A percentile compares a stretch with the other conserved stretches of the same genome.
Evolutionary conservation across 805 yeast genomes (phyloP).

Genomic region (Kregervanrija fluxuum): DNA sequence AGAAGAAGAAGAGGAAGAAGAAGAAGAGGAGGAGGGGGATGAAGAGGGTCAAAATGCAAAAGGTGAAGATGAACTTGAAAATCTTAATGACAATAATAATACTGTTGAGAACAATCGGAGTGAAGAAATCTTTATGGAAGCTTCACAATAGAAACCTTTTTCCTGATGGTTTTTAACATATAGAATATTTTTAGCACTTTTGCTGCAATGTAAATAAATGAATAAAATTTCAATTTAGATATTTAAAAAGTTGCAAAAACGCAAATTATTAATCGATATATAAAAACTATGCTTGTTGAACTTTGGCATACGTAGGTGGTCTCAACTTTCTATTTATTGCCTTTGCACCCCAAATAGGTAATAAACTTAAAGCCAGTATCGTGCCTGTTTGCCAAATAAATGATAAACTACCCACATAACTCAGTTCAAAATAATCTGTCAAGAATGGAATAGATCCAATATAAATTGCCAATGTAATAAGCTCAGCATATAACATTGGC

Average conservation of each 20-base stretch:
- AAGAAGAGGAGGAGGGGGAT: neutral
- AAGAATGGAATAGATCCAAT: constrained; percentile 77
- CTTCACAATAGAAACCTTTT: too few relatives aligned
- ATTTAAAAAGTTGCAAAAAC: too few relatives aligned
- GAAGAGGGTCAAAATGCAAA: neutral
- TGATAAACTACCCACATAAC: constrained; percentile 45
- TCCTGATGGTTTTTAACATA: too few relatives aligned
- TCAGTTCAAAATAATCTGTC: constrained; percentile 76
- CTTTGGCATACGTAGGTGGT: constrained; percentile 97
- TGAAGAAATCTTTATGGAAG: too few relatives aligned
- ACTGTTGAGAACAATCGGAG: too few relatives aligned
- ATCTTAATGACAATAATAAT: too few relatives aligned
- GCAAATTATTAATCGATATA: neutral
- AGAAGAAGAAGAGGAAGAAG: constrained; percentile 1
- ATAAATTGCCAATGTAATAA: constrained; percentile 61
- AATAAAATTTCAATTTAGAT: too few relatives aligned
- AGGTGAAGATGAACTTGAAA: neutral
- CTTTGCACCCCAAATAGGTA: constrained; percentile 88
- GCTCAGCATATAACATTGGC: constrained; percentile 64
- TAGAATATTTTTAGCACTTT: too few relatives aligned
- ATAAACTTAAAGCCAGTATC: constrained; percentile 59
- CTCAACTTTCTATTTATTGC: constrained; percentile 65
- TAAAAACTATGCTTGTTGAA: constrained; percentile 56
- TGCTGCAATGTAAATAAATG: too few relatives aligned
- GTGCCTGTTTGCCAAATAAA: constrained; percentile 66